Evolutionary conservation across 768 basidiomycete genomes (phyloP).

Genomic region (Jaapia argillacea): DNA sequence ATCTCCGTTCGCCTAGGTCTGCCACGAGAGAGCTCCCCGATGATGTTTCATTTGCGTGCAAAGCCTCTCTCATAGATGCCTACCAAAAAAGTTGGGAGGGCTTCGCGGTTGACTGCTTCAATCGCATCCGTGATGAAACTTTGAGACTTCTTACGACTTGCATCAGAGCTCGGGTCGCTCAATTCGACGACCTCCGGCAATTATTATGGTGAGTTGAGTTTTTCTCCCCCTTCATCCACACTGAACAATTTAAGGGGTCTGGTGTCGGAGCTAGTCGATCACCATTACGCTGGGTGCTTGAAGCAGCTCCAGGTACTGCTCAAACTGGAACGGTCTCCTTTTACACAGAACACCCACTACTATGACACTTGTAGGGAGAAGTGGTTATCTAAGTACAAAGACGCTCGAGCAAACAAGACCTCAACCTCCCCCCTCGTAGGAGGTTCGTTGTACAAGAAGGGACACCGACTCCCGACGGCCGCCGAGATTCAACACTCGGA

Average conservation of each 20-base stretch:
- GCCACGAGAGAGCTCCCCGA: constrained; percentile 10
- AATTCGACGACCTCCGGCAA: no score
- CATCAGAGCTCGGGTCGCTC: no score
- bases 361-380: constrained; percentile 22
- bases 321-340: constrained; percentile 10
- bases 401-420: constrained; percentile 14
- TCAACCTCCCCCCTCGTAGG: no score
- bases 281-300: background rate
- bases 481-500: no score
- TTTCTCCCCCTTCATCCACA: background rate
- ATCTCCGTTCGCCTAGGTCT: background rate
- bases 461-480: no score
- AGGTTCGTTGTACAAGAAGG: no score
- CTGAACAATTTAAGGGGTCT: background rate
- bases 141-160: no score
- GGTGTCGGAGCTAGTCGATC: background rate
- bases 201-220: no score
- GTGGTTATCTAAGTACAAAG: constrained; percentile 27
- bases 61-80: constrained; percentile 20
- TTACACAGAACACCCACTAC: constrained; percentile 34
- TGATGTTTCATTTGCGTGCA: constrained; percentile 26
- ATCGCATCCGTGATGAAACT: background rate
- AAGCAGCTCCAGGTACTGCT: background rate
- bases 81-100: constrained; percentile 23
- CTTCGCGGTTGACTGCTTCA: constrained; percentile 1